Evolutionary conservation across 2,329 filamentous ascomycete species (phyloP), one percentile per base, ranked within the genome.

Genomic region (Lecanosticta acicola): DNA sequence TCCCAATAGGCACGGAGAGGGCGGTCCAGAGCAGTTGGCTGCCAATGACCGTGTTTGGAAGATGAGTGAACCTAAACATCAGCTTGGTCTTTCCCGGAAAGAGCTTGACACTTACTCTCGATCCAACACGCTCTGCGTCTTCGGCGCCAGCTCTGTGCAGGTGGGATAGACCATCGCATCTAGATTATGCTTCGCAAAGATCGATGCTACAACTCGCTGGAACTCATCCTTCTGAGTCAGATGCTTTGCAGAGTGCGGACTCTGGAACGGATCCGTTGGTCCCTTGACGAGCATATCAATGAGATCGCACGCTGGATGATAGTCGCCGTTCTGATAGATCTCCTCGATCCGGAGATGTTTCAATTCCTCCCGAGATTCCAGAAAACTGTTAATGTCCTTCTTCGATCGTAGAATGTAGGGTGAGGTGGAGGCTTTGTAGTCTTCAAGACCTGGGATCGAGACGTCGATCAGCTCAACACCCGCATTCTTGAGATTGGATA

Each of bases 161-260:
- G 64, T 65, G 1, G 66, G 66, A 35, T 66, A 61, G 1, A 58
- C 53, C 19, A 68, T 62, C 3, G 64, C 64, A 42, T 64, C 63
- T 5, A 68, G 53, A 2, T 58, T 54, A 32, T 62, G 41, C 32
- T 60, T 57, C 4, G 60, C 58, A 46, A 64, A 63, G 16, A 66
- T 39, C 7, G 54, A 53, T 19, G 58, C 61, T 2, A 67, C 54
- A 1, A 45, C 48, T 4, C 62, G 55, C 46, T 66, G 63, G 29
- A 68, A 63, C 4, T 55, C 41, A 14, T 53, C 48, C 5, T 57
- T 57, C 16, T 49, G 45, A 7, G 58, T 50, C 3, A 65, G 53
- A 29, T 57, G 50, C 21, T 56, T 45, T 1, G 53, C 50, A 43
- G 62, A 67, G 2, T 58, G 50, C 13, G 60, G 63, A 41, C 60